Evolutionary conservation across 2,329 filamentous ascomycete genomes (phyloP), one percentile per base, ranked within the genome.

Genomic region (Fusarium brachygibbosum): DNA sequence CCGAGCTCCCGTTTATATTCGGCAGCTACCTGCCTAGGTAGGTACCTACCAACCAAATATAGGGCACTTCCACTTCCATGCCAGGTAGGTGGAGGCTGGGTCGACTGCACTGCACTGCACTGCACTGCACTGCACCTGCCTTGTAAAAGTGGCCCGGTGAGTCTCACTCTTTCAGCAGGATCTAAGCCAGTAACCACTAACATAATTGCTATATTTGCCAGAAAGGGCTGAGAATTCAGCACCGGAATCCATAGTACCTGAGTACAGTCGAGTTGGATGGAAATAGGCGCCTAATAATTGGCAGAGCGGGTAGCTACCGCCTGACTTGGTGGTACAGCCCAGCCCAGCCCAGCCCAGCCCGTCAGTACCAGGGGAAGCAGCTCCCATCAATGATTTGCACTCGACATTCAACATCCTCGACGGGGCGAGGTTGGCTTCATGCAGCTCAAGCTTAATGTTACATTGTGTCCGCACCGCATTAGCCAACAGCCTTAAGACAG

Each of bases 151-250:
- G 44, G 23, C 23, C 23, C 23, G 6, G 6, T 25, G 31, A 45
- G n/a, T 31, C 28, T 45, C 13, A 19, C 12, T 45, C 42, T 45
- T 14, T 44, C 41, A 29, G 25, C 25, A 8, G 25, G 41, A 28
- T 44, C 25, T 44, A n/a, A 29, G 28, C 28, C 21, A 28, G 31
- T 17, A 42, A 28, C 21, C n/a, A 31, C 17, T 14, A 19, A 13
- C 21, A 23, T 17, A 5, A 49, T 45, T 73, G 56, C 71, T 74
- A 73, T 71, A 69, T 71, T 71, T 74, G 70, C 51, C 69, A 62
- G 40, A 44, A 32, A 16, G 46, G 65, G 63, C 49, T 66, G 31
- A 19, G 32, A 28, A 37, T 23, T 12, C 23, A 25, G 4, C 23
- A 25, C 6, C 23, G 23, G 23, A 25, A 4, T 25, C 23, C 23